Base-by-base conservation (phyloP, 257 asterid genomes). In the Solanum pennellii region DNA sequence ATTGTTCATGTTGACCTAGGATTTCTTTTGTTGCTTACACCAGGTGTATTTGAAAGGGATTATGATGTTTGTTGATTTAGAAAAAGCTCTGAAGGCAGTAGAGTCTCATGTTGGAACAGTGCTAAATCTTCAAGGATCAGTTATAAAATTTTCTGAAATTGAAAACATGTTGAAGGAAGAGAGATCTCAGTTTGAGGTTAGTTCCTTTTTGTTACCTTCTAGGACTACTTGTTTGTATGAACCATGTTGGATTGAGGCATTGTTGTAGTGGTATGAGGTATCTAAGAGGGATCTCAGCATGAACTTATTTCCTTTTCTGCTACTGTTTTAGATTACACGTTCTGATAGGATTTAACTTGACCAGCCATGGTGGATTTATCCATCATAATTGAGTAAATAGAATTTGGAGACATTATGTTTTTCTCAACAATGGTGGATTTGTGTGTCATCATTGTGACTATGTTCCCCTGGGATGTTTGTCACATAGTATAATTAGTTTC, bases 131-230 rank as follows among this genome's bases (percentile, higher is more conserved):
- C 94, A 91, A 66, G 98, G 96, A 82, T 91, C 95, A 42, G 88
- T 62, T 15, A 93, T 87, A 92, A 93, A 93, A 59, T 94, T 95
- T 76, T 92, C 95, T 23, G 95, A 94, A 89, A 91, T 96, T 83
- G 93, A 93, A 88, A 94, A 93, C 89, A 94, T 95, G 92, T 91
- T 96, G 93, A 92, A 89, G 90, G 92, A 87, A 90, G 99, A 96
- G 88, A 96, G 90, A 89, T 88, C 90, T 86, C 96, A 93, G 66
- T 96, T 96, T 87, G 99, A 95, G 99, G 99, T 95, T 83, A 86
- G 91, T 66, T 85, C 68, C 37, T 83, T 89, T 66, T 86, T 79
- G 66, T 41, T 27, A 79, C 42, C 42, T 45, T 79, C 66, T 79
- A 45, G 66, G 84, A 45, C 16, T 79, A 79, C 66, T 27, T 27